These are phyloP conservation scores for Candida hispaniensis DNA, from an alignment of 805 yeast genomes.

Conservation along the genomic window DNA sequence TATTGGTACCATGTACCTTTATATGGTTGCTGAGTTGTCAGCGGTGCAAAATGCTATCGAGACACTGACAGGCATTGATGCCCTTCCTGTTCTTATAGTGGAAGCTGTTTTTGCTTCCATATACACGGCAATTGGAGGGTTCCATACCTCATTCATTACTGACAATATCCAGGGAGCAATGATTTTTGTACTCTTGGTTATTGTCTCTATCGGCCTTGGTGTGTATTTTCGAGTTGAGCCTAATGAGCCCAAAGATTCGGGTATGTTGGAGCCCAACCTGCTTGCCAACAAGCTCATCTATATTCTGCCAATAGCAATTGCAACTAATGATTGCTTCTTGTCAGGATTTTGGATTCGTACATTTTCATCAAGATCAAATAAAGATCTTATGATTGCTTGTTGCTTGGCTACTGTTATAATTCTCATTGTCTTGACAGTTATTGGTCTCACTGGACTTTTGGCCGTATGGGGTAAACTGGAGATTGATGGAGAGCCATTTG, in stretches of 20 bases:
- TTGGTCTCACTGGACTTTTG: slow-evolving; percentile 74
- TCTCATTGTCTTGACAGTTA: slow-evolving; percentile 52
- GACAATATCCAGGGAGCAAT: slow-evolving; percentile 76
- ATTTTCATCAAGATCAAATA: slow-evolving; percentile 72
- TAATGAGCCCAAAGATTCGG: slow-evolving; percentile 46
- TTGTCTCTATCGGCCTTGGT: slow-evolving; percentile 74
- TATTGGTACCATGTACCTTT: slow-evolving; percentile 63
- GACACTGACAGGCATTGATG: slow-evolving; percentile 66
- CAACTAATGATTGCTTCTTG: slow-evolving; percentile 82
- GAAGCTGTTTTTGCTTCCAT: slow-evolving; percentile 81
- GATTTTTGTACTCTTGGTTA: slow-evolving; percentile 53
- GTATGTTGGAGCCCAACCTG: slow-evolving; percentile 52
- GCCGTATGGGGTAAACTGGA: slow-evolving; percentile 82
- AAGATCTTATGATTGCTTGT: slow-evolving; percentile 65
- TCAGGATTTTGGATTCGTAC: slow-evolving; percentile 93
- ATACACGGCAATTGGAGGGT: slow-evolving; percentile 83
- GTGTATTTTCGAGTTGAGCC: slow-evolving; percentile 49
- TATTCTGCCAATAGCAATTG: slow-evolving; percentile 73
- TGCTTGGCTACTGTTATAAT: slow-evolving; percentile 61
- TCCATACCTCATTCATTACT: slow-evolving; percentile 76
- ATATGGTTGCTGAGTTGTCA: slow-evolving; percentile 78
- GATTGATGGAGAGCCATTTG: slow-evolving; percentile 38
- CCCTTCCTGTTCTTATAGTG: slow-evolving; percentile 70
- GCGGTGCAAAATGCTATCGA: slow-evolving; percentile 69
- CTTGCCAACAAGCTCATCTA: slow-evolving; percentile 86